phyloP scores from a whole-genome alignment of 345 rosid genomes.

The Carallia brachiata region DNA sequence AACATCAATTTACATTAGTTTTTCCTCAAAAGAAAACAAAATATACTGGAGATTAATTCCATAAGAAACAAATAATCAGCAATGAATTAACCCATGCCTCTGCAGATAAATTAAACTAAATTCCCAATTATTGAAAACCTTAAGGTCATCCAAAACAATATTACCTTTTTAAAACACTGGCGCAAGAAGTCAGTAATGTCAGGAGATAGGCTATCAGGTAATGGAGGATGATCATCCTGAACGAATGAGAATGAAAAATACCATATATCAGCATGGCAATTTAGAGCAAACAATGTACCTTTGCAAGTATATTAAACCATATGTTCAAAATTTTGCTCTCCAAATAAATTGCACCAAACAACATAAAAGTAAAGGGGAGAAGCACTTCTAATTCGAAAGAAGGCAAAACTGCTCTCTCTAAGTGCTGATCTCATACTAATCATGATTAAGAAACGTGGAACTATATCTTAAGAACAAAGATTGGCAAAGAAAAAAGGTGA shows the following conservation, averaged over 20 bases:
- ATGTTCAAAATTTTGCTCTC: no score
- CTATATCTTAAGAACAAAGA: neutral
- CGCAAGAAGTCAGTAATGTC: constrained; percentile 94
- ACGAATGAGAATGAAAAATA: constrained; percentile 1
- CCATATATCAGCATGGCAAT: no score
- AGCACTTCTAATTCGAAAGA: neutral
- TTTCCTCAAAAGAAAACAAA: no score
- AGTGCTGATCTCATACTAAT: constrained; percentile 1
- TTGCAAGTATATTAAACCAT: no score
- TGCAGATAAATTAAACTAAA: neutral
- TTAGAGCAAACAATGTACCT: no score
- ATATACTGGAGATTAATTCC: no score
- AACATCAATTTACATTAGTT: no score
- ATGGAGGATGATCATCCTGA: constrained; percentile 96
- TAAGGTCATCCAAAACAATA: neutral
- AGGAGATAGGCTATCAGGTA: constrained; percentile 91
- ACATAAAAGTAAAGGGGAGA: neutral
- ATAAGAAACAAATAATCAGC: neutral
- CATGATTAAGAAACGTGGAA: constrained; percentile 2
- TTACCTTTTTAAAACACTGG: constrained; percentile 98
- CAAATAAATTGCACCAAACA: neutral
- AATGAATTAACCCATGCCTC: neutral
- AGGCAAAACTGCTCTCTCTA: constrained; percentile 1
- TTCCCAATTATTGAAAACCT: neutral
- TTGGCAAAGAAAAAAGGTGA: neutral